Base-by-base conservation (phyloP, 805 yeast species). In the Saturnispora ahearnii region DNA sequence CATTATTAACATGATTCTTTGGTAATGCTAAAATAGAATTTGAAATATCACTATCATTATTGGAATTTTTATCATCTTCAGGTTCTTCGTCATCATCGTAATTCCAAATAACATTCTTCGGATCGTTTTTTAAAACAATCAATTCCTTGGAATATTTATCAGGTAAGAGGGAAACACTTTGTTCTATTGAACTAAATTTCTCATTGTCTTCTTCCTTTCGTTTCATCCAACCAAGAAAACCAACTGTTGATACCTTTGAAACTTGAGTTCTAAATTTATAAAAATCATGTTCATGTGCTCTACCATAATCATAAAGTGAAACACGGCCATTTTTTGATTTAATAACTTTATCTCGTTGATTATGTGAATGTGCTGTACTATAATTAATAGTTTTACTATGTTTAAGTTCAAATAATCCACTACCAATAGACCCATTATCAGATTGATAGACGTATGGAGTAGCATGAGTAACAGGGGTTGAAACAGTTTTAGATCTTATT, bases 31-130 rank as follows among this genome's bases (percentile, higher is more conserved):
- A 15, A 36, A 41, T 26, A 9, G 50, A 45, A 15, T 24, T 41
- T 21, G 46, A 26, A 26, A 26, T 8, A 26, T 8, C 33, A 10
- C 24, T 18, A 15, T 28, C 21, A 10, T 48, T 50, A 18, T 44
- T 52, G 11, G 40, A 36, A 28, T 49, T 51, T 8, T 43, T 50
- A 10, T 49, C 50, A 11, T 50, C 53, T 24, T 55, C 55, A 3
- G 52, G 61, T 8, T 62, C 63, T 34, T 66, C 69, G 12, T 64
- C 60, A 45, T 68, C 72, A 51, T 68, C 72, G 52, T 65, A 68
- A 48, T 68, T 66, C 69, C 70, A 68, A 8, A 67, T 56, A 48
- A 62, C 67, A 48, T 67, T 67, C 28, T 66, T 67, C 0, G 72
- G 71, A 45, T 67, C 63, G 42, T 62, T 53, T 53, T 68, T 68